Evolutionary conservation across 2,329 filamentous ascomycete species (phyloP).

Genomic region (Ophiostoma tasmaniense): DNA sequence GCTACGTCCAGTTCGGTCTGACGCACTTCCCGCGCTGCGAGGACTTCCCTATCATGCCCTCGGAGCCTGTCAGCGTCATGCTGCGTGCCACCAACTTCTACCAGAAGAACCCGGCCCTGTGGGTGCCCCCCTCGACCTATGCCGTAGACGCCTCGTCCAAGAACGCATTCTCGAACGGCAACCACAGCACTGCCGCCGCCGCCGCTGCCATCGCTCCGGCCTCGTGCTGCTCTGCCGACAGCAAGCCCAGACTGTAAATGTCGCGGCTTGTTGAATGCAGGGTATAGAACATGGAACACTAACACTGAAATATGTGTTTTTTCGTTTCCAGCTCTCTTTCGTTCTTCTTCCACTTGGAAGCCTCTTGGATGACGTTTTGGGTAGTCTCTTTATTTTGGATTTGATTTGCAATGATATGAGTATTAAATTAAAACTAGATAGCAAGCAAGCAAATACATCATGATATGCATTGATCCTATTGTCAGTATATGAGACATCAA

Average conservation of each 20-base stretch:
- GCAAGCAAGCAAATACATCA: background rate
- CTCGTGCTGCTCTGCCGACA: conserved; percentile 8
- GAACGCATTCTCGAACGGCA: conserved; percentile 14
- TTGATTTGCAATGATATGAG: background rate
- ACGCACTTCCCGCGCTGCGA: conserved; percentile 85
- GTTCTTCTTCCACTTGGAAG: conserved; percentile 13
- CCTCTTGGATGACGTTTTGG: conserved; percentile 3
- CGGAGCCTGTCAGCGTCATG: conserved; percentile 72
- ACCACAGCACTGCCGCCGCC: conserved; percentile 1
- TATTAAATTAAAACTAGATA: background rate
- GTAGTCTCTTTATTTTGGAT: background rate
- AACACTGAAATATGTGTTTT: background rate
- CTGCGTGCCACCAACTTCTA: conserved; percentile 79
- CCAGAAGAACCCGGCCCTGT: conserved; percentile 65
- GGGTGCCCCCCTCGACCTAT: conserved; percentile 59
- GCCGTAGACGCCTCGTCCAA: conserved; percentile 17
- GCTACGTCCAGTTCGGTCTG: conserved; percentile 90
- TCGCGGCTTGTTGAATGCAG: background rate
- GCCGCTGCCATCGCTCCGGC: background rate
- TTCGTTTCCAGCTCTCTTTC: background rate
- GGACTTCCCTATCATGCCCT: conserved; percentile 88
- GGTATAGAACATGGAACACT: background rate
- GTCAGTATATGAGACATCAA: no score
- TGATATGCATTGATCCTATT: background rate
- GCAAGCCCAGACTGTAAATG: conserved; percentile 16